Evolutionary conservation across 106 monocot genomes (phyloP).

Genomic region (Iris macrosiphon): DNA sequence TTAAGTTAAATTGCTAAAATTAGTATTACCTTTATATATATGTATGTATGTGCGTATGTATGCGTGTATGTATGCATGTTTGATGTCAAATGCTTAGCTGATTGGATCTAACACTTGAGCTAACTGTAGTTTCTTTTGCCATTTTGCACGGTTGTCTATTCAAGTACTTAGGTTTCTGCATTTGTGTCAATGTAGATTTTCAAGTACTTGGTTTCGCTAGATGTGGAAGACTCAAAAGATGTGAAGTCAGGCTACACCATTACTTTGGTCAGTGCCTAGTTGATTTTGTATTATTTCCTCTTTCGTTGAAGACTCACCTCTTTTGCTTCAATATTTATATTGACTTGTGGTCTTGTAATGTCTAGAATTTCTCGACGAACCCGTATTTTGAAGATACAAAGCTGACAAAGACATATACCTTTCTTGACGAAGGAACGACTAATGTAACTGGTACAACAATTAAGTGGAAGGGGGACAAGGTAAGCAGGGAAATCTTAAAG

Average conservation of each 20-base stretch:
- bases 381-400: slow-evolving; percentile 69
- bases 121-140: background rate
- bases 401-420: slow-evolving; percentile 47
- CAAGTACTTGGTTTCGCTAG: slow-evolving; percentile 53
- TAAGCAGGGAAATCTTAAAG: slow-evolving; percentile 16
- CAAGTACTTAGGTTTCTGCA: background rate
- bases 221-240: slow-evolving; percentile 66
- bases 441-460: slow-evolving; percentile 50
- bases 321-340: background rate
- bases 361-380: slow-evolving; percentile 56
- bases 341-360: background rate
- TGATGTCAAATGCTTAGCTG: too few relatives aligned
- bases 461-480: slow-evolving; percentile 71
- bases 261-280: slow-evolving; percentile 43
- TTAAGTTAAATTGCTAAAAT: background rate
- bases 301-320: too few relatives aligned
- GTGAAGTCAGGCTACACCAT: slow-evolving; percentile 74
- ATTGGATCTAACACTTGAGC: too few relatives aligned
- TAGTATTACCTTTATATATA: too few relatives aligned
- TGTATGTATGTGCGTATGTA: too few relatives aligned
- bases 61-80: too few relatives aligned
- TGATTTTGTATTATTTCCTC: background rate
- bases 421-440: slow-evolving; percentile 45
- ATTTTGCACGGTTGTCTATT: background rate
- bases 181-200: slow-evolving; percentile 42